phyloP scores from a whole-genome alignment of 768 basidiomycete genomes.

The Tylopilus felleus region DNA sequence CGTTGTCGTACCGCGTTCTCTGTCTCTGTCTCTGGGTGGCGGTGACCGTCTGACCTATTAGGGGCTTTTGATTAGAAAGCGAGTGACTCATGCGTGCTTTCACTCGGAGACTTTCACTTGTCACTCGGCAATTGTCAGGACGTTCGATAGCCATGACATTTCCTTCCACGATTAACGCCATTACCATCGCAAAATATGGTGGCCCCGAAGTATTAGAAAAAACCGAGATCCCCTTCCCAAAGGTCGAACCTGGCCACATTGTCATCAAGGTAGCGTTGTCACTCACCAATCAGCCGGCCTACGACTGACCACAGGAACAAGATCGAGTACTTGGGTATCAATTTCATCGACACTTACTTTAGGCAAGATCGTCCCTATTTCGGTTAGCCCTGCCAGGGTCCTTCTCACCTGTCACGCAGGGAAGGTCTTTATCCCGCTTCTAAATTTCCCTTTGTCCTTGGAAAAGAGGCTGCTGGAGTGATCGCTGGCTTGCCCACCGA shows the following conservation, averaged over 20 bases:
- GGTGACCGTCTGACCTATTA: too few species aligned
- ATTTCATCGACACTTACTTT: slow-evolving; percentile 85
- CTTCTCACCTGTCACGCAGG: slow-evolving; percentile 32
- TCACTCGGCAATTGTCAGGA: slow-evolving; percentile 32
- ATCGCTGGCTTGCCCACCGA: slow-evolving; percentile 75
- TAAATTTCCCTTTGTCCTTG: slow-evolving; percentile 63
- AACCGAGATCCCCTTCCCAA: slow-evolving; percentile 63
- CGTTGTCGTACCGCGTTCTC: too few species aligned
- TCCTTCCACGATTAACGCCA: slow-evolving; percentile 64
- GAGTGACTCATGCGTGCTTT: slow-evolving; percentile 6
- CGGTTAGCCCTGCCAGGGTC: neutral
- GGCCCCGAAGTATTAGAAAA: slow-evolving; percentile 76
- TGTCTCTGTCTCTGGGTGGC: too few species aligned
- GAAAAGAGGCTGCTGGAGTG: slow-evolving; percentile 75
- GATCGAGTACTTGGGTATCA: slow-evolving; percentile 77
- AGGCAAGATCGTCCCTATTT: slow-evolving; percentile 42
- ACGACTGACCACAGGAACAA: slow-evolving; percentile 23
- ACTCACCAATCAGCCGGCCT: neutral
- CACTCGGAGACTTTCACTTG: slow-evolving; percentile 18
- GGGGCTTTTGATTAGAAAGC: too few species aligned
- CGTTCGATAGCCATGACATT: slow-evolving; percentile 42
- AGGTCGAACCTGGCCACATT: slow-evolving; percentile 57
- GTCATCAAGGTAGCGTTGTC: slow-evolving; percentile 34
- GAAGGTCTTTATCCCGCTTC: slow-evolving; percentile 61
- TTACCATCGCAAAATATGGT: slow-evolving; percentile 70